Conservation (phyloP, 768 basidiomycete genomes). For the Trametes maxima region DNA sequence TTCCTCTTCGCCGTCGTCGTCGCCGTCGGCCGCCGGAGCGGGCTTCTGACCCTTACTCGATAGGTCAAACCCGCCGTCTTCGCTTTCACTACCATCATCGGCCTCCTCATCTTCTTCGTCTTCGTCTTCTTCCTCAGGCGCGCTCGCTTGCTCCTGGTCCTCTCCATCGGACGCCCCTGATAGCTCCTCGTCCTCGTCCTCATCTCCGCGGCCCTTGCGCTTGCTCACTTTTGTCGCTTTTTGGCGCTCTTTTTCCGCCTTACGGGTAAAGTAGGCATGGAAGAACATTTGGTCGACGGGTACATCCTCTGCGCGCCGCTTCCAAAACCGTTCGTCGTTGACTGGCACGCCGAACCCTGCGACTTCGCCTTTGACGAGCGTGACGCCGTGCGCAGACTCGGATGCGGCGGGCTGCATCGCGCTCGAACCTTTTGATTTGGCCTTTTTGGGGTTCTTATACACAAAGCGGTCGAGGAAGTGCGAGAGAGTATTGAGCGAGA, state of each 20-base stretch:
- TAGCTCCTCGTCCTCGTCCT: slow-evolving; percentile 35
- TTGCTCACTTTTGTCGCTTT: slow-evolving; percentile 51
- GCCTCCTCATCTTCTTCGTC: slow-evolving; percentile 35
- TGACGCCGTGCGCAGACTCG: slow-evolving; percentile 66
- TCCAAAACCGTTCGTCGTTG: slow-evolving; percentile 79
- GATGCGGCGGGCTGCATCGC: slow-evolving; percentile 92
- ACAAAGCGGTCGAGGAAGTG: slow-evolving; percentile 98
- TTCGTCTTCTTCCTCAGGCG: slow-evolving; percentile 9
- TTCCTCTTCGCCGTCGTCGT: slow-evolving; percentile 41
- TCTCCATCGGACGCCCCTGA: slow-evolving; percentile 35
- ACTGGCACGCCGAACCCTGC: slow-evolving; percentile 49
- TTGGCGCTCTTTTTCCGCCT: slow-evolving; percentile 56
- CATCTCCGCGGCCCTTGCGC: slow-evolving; percentile 43
- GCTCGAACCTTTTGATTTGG: slow-evolving; percentile 69
- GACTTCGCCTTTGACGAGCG: slow-evolving; percentile 65
- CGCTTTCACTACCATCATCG: slow-evolving; percentile 8
- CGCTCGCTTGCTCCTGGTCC: slow-evolving; percentile 17
- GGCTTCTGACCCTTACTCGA: slow-evolving; percentile 12
- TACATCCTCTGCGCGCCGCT: slow-evolving; percentile 65
- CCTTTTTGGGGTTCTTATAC: slow-evolving; percentile 92
- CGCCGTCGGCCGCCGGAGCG: slow-evolving; percentile 25
- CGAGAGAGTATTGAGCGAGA: slow-evolving; percentile 89
- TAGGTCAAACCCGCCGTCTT: slow-evolving; percentile 21
- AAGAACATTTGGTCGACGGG: slow-evolving; percentile 94
- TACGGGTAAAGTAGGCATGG: slow-evolving; percentile 83